A percentile compares a stretch with the other conserved stretches of the same genome.
These are phyloP conservation scores for Hyaloperonospora brassicae DNA, from an alignment of 352 stramenopile species.

Conservation along the genomic window DNA sequence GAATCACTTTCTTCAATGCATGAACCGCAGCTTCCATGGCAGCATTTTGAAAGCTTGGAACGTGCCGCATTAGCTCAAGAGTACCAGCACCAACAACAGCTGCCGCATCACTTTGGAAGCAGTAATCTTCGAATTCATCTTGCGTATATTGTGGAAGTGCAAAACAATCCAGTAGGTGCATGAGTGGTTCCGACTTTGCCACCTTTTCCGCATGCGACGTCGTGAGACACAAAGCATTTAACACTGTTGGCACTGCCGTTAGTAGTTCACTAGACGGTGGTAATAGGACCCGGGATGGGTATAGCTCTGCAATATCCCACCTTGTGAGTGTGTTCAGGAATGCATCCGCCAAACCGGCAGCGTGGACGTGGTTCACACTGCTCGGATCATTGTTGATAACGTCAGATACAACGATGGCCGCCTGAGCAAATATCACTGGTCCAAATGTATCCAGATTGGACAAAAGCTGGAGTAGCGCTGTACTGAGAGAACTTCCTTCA, in stretches of 20 bases:
- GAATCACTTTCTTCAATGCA: constrained; percentile 86
- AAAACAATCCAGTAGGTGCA: constrained; percentile 89
- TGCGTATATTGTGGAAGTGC: constrained; percentile 83
- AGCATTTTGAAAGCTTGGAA: constrained; percentile 78
- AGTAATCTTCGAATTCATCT: constrained; percentile 71
- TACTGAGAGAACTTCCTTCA: constrained; percentile 79
- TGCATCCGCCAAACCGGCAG: constrained; percentile 85
- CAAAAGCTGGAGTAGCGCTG: constrained; percentile 86
- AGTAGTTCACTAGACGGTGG: constrained; percentile 89
- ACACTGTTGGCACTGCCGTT: constrained; percentile 90
- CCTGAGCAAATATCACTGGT: constrained; percentile 88
- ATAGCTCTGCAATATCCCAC: constrained; percentile 58
- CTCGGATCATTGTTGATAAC: constrained; percentile 96
- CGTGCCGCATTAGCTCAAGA: constrained; percentile 95
- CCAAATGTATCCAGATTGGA: constrained; percentile 88
- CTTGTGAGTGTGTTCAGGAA: constrained; percentile 90
- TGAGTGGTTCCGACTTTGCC: constrained; percentile 83
- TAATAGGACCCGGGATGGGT: constrained; percentile 42
- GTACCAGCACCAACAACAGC: constrained; percentile 90
- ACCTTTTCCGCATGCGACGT: constrained; percentile 88
- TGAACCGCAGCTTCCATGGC: constrained; percentile 85
- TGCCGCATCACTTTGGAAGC: constrained; percentile 89
- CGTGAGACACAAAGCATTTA: constrained; percentile 91
- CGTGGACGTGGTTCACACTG: constrained; percentile 92
- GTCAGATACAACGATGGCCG: constrained; percentile 89